These are phyloP conservation scores for Vitis rotundifolia DNA, from an alignment of 164 flowering plant genomes.

Conservation along the genomic window DNA sequence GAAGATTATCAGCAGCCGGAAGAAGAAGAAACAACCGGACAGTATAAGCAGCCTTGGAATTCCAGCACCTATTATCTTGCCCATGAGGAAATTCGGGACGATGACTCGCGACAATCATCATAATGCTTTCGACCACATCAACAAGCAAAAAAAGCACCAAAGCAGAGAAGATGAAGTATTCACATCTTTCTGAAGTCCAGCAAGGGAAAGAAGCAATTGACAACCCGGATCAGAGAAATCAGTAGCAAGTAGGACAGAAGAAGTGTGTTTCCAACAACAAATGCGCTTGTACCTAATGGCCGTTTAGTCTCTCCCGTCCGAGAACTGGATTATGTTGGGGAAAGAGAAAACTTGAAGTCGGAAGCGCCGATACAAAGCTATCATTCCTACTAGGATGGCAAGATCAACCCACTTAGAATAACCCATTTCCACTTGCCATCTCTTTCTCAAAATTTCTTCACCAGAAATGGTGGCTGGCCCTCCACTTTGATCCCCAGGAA, in stretches of 20 bases:
- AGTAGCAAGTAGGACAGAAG: slow-evolving; percentile 33
- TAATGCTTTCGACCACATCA: slow-evolving; percentile 49
- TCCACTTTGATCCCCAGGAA: slow-evolving; percentile 5
- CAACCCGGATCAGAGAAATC: slow-evolving; percentile 40
- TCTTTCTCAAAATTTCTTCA: slow-evolving; percentile 11
- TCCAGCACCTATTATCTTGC: slow-evolving; percentile 51
- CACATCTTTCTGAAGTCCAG: slow-evolving; percentile 32
- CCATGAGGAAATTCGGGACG: slow-evolving; percentile 57
- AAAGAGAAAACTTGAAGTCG: background rate
- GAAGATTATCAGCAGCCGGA: slow-evolving; percentile 32
- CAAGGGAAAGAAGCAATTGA: slow-evolving; percentile 33
- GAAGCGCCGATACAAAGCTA: slow-evolving; percentile 11
- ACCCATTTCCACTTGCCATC: slow-evolving; percentile 28
- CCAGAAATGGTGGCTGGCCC: slow-evolving; percentile 12
- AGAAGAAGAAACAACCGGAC: slow-evolving; percentile 34
- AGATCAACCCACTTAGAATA: slow-evolving; percentile 39
- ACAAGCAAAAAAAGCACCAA: slow-evolving; percentile 20
- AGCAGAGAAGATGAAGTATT: slow-evolving; percentile 26
- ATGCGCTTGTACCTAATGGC: slow-evolving; percentile 42
- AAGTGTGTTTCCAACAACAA: slow-evolving; percentile 40
- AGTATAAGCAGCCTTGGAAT: slow-evolving; percentile 41
- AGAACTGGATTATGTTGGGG: slow-evolving; percentile 16
- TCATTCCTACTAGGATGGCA: slow-evolving; percentile 22
- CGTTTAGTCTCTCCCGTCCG: slow-evolving; percentile 42
- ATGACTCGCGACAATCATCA: slow-evolving; percentile 55